phyloP scores from a whole-genome alignment of 164 flowering plant genomes.

The Litsea cubeba region DNA sequence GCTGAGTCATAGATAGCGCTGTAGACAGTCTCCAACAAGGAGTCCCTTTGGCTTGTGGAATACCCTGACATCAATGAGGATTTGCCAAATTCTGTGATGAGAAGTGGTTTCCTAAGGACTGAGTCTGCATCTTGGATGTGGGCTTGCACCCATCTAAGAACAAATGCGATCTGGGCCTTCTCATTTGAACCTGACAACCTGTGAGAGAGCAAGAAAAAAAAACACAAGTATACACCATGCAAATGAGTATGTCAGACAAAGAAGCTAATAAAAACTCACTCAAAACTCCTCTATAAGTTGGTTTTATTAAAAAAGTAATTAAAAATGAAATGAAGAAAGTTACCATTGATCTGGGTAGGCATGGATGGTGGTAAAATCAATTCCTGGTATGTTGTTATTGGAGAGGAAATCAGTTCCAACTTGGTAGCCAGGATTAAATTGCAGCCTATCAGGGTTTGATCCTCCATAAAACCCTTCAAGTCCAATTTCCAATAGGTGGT shows the following conservation, averaged over 20 bases:
- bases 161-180: constrained; percentile 23
- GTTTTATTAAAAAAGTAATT: neutral
- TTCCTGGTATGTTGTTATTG: constrained; percentile 30
- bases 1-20: constrained; percentile 28
- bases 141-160: constrained; percentile 26
- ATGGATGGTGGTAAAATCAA: constrained; percentile 50
- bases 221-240: neutral
- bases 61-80: constrained; percentile 34
- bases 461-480: constrained; percentile 54
- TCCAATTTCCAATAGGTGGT: constrained; percentile 49
- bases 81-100: constrained; percentile 46
- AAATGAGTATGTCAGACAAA: neutral
- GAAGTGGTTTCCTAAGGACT: constrained; percentile 37
- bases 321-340: neutral
- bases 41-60: constrained; percentile 28
- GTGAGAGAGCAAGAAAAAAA: constrained; percentile 5
- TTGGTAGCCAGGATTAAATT: constrained; percentile 24
- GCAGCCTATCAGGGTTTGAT: constrained; percentile 18
- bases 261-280: neutral
- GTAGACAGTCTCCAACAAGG: constrained; percentile 25
- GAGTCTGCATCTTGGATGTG: constrained; percentile 33
- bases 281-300: too few relatives aligned
- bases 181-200: constrained; percentile 28
- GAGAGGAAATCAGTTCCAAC: constrained; percentile 44
- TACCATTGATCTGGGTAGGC: constrained; percentile 47